Evolutionary conservation across 805 yeast genomes (phyloP).

Genomic region (Saccharomycopsis sp.): DNA sequence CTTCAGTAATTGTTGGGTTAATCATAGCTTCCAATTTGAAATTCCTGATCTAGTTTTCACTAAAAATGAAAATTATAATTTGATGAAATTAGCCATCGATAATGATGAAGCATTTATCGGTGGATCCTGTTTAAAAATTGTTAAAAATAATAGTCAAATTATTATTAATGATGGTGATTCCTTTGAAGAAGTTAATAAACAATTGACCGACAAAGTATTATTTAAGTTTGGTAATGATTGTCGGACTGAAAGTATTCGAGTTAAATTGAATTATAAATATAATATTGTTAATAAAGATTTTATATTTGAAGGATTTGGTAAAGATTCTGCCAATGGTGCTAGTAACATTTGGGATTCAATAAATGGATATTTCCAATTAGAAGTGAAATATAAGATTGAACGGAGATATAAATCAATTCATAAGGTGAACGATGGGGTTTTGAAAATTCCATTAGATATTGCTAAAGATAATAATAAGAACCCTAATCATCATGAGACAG

Average conservation of each 20-base stretch:
- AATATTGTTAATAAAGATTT: conserved; percentile 23
- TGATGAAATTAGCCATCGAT: conserved; percentile 21
- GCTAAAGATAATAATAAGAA: conserved; percentile 1
- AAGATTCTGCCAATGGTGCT: neutral
- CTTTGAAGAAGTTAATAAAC: conserved; percentile 20
- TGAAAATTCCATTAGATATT: conserved; percentile 29
- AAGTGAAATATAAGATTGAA: conserved; percentile 30
- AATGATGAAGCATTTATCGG: conserved; percentile 31
- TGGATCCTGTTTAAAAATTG: conserved; percentile 31
- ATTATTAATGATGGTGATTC: conserved; percentile 16
- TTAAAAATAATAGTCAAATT: conserved; percentile 22
- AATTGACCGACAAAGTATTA: conserved; percentile 23
- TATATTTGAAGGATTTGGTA: conserved; percentile 4
- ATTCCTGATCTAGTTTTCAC: conserved; percentile 27
- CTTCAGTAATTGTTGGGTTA: conserved; percentile 32
- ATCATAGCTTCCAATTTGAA: conserved; percentile 30
- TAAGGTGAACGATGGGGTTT: conserved; percentile 28
- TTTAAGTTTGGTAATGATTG: conserved; percentile 29
- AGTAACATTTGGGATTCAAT: neutral
- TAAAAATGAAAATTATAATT: conserved; percentile 20
- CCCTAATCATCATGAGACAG: conserved; percentile 7
- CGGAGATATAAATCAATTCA: conserved; percentile 28
- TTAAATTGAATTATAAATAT: conserved; percentile 26
- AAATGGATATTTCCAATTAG: conserved; percentile 28
- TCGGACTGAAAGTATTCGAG: conserved; percentile 18